phyloP scores from a whole-genome alignment of 2,329 filamentous ascomycete species.

The Phyllachora maydis region DNA sequence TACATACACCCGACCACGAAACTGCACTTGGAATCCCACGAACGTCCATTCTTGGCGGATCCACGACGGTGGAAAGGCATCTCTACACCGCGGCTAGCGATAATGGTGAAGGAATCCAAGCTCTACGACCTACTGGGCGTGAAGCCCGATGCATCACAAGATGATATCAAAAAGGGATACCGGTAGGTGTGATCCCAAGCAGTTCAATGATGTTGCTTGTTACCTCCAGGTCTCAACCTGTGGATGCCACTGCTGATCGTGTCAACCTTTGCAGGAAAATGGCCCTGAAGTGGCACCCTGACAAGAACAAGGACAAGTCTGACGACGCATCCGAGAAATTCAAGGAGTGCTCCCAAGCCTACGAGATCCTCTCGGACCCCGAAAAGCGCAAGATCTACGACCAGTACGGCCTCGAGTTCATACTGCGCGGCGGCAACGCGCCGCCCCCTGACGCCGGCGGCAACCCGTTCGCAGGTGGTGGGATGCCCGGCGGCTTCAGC shows the following conservation, averaged over 20 bases:
- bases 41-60: no score
- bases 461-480: slow-evolving; percentile 41
- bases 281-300: slow-evolving; percentile 82
- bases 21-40: slow-evolving; percentile 2
- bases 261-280: slow-evolving; percentile 50
- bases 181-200: no score
- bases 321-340: slow-evolving; percentile 72
- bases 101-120: slow-evolving; percentile 87
- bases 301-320: slow-evolving; percentile 93
- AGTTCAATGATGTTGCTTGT: no score
- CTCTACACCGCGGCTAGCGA: slow-evolving; percentile 9
- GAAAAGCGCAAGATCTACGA: slow-evolving; percentile 82
- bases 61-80: slow-evolving; percentile 1
- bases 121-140: slow-evolving; percentile 76
- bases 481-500: slow-evolving; percentile 15
- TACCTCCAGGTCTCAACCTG: background rate
- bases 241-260: slow-evolving; percentile 13
- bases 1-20: slow-evolving; percentile 2
- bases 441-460: slow-evolving; percentile 39
- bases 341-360: slow-evolving; percentile 82
- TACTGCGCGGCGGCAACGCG: slow-evolving; percentile 57
- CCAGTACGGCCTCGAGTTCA: slow-evolving; percentile 80
- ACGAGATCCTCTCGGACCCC: slow-evolving; percentile 69
- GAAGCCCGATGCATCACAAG: slow-evolving; percentile 62
- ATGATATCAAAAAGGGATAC: slow-evolving; percentile 96